Base-by-base conservation (phyloP, 169 alveolate species). In the Eimeria maxima region DNA sequence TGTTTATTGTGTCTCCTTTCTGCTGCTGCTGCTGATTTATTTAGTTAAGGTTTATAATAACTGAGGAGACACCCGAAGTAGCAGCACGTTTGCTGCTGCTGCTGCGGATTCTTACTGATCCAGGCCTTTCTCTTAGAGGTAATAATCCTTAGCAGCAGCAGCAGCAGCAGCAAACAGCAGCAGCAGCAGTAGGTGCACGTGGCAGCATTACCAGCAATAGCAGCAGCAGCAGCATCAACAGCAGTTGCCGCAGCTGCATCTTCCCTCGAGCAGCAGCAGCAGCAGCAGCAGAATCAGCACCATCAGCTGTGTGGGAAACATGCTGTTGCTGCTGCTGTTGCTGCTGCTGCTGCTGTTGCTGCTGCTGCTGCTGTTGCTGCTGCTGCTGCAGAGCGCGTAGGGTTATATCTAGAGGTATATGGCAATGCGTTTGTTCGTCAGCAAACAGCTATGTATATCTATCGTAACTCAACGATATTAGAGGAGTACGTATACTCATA, bases 61-160 rank as follows among this genome's bases (percentile, higher is more conserved):
- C 67, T 29, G 89, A 80, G 89, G 89, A 80, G 89, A 45, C 89
- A 44, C 57, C 89, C 45, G 89, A 80, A 47, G 89, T 44, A 18
- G 89, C 89, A 44, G 89, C 89, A 44, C 89, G 89, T 7, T 3
- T 24, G 42, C 60, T 80, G 42, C 89, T 80, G 89, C 65, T 80
- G 63, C 67, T 80, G 69, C 47, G n/a, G 42, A 80, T 80, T 44
- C 89, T 80, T 20, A 80, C 89, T 2, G 89, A 80, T 67, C 69
- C 45, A 44, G 29, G 16, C 6, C 11, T 80, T 6, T 45, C 89
- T 44, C 33, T 80, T 20, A 38, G 89, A 80, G 89, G 89, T 80
- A 22, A 47, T 63, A 33, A 14, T 7, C 5, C 57, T 5, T 50
- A 50, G 57, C 57, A 50, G 57, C 57, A 50, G 57, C 57, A 50